Evolutionary conservation across 306 rosid genomes (phyloP), one percentile per base, ranked within the genome.

Genomic region (Sesbania bispinosa): DNA sequence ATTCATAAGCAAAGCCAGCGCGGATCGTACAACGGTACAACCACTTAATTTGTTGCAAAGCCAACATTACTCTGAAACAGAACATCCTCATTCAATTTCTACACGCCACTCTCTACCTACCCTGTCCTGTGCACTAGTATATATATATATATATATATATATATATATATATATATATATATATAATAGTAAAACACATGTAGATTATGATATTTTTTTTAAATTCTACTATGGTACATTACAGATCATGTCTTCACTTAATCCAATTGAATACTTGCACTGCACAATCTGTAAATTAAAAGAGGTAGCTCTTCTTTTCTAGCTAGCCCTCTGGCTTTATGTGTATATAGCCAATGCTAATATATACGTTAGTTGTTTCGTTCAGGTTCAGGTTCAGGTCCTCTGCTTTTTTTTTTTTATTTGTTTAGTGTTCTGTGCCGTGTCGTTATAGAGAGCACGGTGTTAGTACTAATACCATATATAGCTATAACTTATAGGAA

Each of bases 1-100:
- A 54, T 62, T 47, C 26, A 60, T 62, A 79, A 64, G 69, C 77
- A 76, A 76, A 78, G 67, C 65, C 69, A 79, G 14, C 32, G 21
- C 4, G 35, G 26, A 75, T 23, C 33, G 19, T 30, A 35, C 69
- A 64, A 55, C 39, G 2, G 10, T 35, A 55, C 60, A 66, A 32
- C 13, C 43, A 63, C 58, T 63, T 65, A 71, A 42, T 71, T 20
- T 58, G 16, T 68, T 27, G 55, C 1, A n/a, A 45, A 45, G 52
- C 46, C 52, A 62, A 8, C 7, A 24, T 39, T n/a, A n/a, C n/a
- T n/a, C 18, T 30, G 63, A 60, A 16, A 30, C 24, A 24, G 50
- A 75, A 13, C 23, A 19, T 10, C 10, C 45, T 41, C 23, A 39
- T 62, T 70, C 59, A 27, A 41, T 54, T n/a, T 78, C 39, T 35